Evolutionary conservation across 768 basidiomycete genomes (phyloP).

Genomic region (Albatrellus ellisii): DNA sequence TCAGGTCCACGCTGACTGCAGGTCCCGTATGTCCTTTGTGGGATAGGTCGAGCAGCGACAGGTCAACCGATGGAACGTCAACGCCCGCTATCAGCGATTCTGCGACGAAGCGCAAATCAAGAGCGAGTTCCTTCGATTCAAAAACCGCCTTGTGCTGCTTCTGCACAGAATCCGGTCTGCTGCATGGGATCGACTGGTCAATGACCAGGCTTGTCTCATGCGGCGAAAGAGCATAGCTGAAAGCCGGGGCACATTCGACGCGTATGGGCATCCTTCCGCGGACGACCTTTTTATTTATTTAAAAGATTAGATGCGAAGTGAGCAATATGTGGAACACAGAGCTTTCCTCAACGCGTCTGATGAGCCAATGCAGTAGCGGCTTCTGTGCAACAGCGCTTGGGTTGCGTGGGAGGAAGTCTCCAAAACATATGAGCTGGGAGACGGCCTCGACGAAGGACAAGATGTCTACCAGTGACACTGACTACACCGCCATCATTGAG

Average conservation of each 20-base stretch:
- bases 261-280: constrained; percentile 70
- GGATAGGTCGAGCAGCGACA: constrained; percentile 53
- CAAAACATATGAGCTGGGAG: constrained; percentile 4
- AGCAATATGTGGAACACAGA: neutral
- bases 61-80: constrained; percentile 34
- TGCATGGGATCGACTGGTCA: constrained; percentile 29
- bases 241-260: constrained; percentile 90
- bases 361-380: constrained; percentile 72
- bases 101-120: constrained; percentile 70
- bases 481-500: constrained; percentile 83
- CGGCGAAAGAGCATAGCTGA: constrained; percentile 77
- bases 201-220: constrained; percentile 52
- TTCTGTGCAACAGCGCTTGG: constrained; percentile 28
- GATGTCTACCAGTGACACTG: constrained; percentile 51
- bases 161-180: constrained; percentile 12
- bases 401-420: constrained; percentile 73
- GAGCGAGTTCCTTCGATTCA: constrained; percentile 36
- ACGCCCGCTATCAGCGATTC: constrained; percentile 43
- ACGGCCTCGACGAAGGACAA: neutral
- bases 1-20: constrained; percentile 43
- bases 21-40: constrained; percentile 64
- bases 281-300: constrained; percentile 41
- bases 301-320: neutral
- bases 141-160: constrained; percentile 50
- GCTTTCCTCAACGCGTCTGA: constrained; percentile 63